Evolutionary conservation across 1,284 basidiomycete genomes (phyloP).

Genomic region (Cerioporus squamosus): DNA sequence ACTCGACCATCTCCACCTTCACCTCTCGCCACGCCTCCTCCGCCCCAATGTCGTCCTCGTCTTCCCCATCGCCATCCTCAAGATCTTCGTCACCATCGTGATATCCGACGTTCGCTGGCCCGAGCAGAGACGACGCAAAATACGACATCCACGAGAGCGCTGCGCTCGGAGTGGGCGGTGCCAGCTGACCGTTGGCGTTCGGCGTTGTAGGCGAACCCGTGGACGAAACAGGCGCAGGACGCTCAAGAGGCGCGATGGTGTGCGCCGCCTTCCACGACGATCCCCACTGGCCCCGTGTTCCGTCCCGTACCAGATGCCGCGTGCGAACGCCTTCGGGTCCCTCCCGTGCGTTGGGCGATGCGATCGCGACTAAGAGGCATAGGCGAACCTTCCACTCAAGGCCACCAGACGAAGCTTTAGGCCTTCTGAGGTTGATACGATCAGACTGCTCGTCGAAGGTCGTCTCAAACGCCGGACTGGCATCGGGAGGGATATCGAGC

Average conservation of each 20-base stretch:
- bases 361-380: slow-evolving; percentile 79
- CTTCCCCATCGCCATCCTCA: slow-evolving; percentile 46
- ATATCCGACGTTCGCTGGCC: slow-evolving; percentile 50
- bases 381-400: slow-evolving; percentile 87
- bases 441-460: slow-evolving; percentile 39
- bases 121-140: slow-evolving; percentile 57
- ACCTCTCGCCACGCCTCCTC: slow-evolving; percentile 70
- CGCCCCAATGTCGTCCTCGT: slow-evolving; percentile 58
- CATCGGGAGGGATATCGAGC: slow-evolving; percentile 89
- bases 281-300: slow-evolving; percentile 66
- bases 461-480: slow-evolving; percentile 80
- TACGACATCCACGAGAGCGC: slow-evolving; percentile 57
- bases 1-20: slow-evolving; percentile 84
- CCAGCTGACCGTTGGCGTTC: slow-evolving; percentile 10
- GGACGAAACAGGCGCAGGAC: slow-evolving; percentile 28
- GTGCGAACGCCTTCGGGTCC: slow-evolving; percentile 57
- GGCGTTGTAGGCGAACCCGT: slow-evolving; percentile 12
- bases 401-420: slow-evolving; percentile 53
- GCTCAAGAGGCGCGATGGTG: slow-evolving; percentile 65
- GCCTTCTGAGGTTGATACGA: slow-evolving; percentile 2
- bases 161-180: slow-evolving; percentile 27
- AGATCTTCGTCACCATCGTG: slow-evolving; percentile 59
- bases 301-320: slow-evolving; percentile 61
- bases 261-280: slow-evolving; percentile 64
- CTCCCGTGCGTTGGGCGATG: slow-evolving; percentile 43